These are phyloP conservation scores for Blastocystis sp. DNA, from an alignment of 352 stramenopile species.

Conservation along the genomic window DNA sequence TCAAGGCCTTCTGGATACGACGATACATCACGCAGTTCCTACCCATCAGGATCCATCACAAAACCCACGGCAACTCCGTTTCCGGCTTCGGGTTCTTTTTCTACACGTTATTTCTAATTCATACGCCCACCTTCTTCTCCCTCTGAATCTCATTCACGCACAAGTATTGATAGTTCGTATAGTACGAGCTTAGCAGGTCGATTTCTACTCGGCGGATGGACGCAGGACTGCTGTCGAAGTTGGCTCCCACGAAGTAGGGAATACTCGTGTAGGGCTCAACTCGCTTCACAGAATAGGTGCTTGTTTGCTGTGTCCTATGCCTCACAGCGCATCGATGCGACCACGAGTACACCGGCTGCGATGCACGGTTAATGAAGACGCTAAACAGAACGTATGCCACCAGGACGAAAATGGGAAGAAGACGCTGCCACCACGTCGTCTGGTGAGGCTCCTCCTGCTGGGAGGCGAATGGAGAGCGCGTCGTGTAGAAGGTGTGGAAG, in stretches of 20 bases:
- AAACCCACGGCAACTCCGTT: not conserved
- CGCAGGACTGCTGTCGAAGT: not conserved
- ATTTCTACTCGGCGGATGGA: not conserved
- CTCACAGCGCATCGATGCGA: not conserved
- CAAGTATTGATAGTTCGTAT: not conserved
- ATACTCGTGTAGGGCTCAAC: conserved; percentile 17
- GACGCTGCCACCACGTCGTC: not conserved
- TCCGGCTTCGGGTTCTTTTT: not conserved
- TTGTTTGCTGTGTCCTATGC: not conserved
- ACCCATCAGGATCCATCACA: not conserved
- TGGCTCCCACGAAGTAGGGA: not conserved
- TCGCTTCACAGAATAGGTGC: conserved; percentile 1
- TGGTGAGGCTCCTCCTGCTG: not conserved
- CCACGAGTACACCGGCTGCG: not conserved
- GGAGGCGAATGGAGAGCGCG: not conserved
- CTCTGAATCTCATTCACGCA: conserved; percentile 8
- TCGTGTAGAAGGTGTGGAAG: conserved; percentile 11
- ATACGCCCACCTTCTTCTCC: conserved; percentile 1
- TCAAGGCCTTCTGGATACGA: not conserved
- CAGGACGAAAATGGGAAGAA: conserved; percentile 22
- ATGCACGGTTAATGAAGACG: not conserved
- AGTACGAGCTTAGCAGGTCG: not conserved
- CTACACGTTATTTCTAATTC: not conserved
- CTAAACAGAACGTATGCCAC: conserved; percentile 11
- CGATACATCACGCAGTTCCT: conserved; percentile 48